These are phyloP conservation scores for Phoma sp. DNA, from an alignment of 2,329 filamentous ascomycete genomes.

Conservation along the genomic window DNA sequence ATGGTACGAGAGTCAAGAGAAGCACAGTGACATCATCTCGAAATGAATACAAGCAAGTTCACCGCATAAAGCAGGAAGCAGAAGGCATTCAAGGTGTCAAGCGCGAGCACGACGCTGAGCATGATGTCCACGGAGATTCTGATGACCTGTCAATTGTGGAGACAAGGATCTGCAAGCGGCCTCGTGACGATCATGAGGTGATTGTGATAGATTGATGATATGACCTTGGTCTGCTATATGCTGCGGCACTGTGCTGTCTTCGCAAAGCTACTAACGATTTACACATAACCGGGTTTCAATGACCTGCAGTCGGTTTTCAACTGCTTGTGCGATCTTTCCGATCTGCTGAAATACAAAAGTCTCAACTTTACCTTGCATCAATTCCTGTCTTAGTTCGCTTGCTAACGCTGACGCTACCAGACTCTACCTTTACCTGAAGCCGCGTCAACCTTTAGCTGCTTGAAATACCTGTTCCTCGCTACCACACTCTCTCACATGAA, in stretches of 20 bases:
- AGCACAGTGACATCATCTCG: too few relatives aligned
- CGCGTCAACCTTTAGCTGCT: too few relatives aligned
- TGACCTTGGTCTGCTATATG: not conserved
- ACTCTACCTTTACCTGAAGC: too few relatives aligned
- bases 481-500: too few relatives aligned
- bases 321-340: not conserved
- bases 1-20: too few relatives aligned
- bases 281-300: not conserved
- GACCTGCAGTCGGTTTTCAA: not conserved
- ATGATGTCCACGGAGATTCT: not conserved
- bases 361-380: too few relatives aligned
- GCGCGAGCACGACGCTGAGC: constrained; percentile 1
- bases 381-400: too few relatives aligned
- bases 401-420: too few relatives aligned
- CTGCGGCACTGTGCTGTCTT: not conserved
- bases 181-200: not conserved
- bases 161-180: not conserved
- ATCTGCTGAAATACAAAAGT: too few relatives aligned
- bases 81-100: constrained; percentile 15
- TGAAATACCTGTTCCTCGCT: too few relatives aligned
- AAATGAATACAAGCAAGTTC: too few relatives aligned
- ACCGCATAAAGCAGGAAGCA: not conserved
- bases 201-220: not conserved
- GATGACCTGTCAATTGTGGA: not conserved
- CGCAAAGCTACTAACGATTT: not conserved